These are phyloP conservation scores for Eutrema heterophyllum DNA, from an alignment of 345 rosid species.

Conservation along the genomic window DNA sequence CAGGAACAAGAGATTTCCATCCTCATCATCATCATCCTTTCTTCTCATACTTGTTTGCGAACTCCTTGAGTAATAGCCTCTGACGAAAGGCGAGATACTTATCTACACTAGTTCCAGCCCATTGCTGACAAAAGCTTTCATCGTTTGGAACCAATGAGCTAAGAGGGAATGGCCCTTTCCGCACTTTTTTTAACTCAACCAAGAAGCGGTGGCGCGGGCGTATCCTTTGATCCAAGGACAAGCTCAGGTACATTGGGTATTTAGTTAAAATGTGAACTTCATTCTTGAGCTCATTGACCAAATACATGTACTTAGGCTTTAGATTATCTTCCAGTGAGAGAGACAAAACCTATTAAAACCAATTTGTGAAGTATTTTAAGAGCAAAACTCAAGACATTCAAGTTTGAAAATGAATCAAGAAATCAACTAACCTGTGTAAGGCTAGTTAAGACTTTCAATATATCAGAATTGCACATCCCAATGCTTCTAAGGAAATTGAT, in stretches of 20 bases:
- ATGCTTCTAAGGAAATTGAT: slow-evolving; percentile 91
- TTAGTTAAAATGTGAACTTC: slow-evolving; percentile 77
- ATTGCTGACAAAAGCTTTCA: slow-evolving; percentile 76
- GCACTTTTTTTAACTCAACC: slow-evolving; percentile 85
- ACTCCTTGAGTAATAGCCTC: slow-evolving; percentile 57
- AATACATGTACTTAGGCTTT: slow-evolving; percentile 84
- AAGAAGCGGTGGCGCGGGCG: slow-evolving; percentile 89
- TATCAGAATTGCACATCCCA: slow-evolving; percentile 76
- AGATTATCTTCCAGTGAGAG: slow-evolving; percentile 88
- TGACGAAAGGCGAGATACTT: slow-evolving; percentile 81
- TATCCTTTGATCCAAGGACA: slow-evolving; percentile 90
- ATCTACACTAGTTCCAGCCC: slow-evolving; percentile 87
- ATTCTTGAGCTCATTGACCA: slow-evolving; percentile 76
- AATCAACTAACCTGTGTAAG: slow-evolving; percentile 76
- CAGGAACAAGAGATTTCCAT: not conserved
- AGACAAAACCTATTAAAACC: slow-evolving; percentile 66
- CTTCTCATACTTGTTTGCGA: slow-evolving; percentile 70
- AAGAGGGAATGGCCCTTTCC: slow-evolving; percentile 93
- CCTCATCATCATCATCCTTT: slow-evolving; percentile 23
- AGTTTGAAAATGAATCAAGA: not conserved
- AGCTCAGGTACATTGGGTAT: slow-evolving; percentile 83
- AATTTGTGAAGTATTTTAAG: not conserved
- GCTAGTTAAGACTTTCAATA: slow-evolving; percentile 90
- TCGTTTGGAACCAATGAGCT: slow-evolving; percentile 78
- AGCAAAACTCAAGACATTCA: not conserved